phyloP scores from a whole-genome alignment of 2,329 filamentous ascomycete genomes.

The Pestalotiopsis sp. region DNA sequence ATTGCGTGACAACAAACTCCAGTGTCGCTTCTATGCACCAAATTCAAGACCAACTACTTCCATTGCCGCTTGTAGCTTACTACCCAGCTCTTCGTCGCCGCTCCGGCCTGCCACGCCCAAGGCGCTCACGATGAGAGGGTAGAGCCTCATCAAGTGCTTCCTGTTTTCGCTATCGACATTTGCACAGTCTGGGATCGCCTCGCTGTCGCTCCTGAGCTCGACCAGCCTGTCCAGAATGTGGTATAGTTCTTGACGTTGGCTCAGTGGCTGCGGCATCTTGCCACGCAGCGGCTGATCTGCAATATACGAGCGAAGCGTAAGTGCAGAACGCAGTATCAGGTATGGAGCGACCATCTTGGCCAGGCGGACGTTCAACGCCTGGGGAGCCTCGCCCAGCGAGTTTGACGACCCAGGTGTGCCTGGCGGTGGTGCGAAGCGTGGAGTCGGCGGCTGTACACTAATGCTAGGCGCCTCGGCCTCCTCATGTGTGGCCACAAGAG shows the following conservation, averaged over 20 bases:
- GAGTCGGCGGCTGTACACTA: slow-evolving; percentile 46
- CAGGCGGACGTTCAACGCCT: slow-evolving; percentile 57
- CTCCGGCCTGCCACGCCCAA: slow-evolving; percentile 57
- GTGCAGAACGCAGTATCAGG: slow-evolving; percentile 77
- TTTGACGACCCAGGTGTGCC: slow-evolving; percentile 20
- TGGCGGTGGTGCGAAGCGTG: slow-evolving; percentile 38
- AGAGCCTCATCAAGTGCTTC: slow-evolving; percentile 80
- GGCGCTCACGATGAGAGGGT: slow-evolving; percentile 73
- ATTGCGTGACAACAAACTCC: neutral
- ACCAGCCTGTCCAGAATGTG: slow-evolving; percentile 71
- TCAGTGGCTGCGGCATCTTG: slow-evolving; percentile 83
- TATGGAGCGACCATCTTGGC: slow-evolving; percentile 79
- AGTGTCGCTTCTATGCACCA: slow-evolving; percentile 33
- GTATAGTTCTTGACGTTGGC: slow-evolving; percentile 77
- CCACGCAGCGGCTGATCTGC: slow-evolving; percentile 90
- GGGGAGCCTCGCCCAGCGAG: slow-evolving; percentile 27
- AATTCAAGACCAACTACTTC: slow-evolving; percentile 64
- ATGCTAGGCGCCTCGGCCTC: slow-evolving; percentile 37
- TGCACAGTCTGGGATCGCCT: slow-evolving; percentile 63
- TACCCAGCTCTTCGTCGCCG: slow-evolving; percentile 63
- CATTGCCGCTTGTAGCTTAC: slow-evolving; percentile 61
- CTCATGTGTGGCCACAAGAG: slow-evolving; percentile 60
- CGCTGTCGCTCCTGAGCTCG: slow-evolving; percentile 68
- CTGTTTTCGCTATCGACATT: slow-evolving; percentile 59
- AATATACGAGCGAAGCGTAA: slow-evolving; percentile 82